phyloP scores from a whole-genome alignment of 768 basidiomycete species.

The Lentinula edodes region DNA sequence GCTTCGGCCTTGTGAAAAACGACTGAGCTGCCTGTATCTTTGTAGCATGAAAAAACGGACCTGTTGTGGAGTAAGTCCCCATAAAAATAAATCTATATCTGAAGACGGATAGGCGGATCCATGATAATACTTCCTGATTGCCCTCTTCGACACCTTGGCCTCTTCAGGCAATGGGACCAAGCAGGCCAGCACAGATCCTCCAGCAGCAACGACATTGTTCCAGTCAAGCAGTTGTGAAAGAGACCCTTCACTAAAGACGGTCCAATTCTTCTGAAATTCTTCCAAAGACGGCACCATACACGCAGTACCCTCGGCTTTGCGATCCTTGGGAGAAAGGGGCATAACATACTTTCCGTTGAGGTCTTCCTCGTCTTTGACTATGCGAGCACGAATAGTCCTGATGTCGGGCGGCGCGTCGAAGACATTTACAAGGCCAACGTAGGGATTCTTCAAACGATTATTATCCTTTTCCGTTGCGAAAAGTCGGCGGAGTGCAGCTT shows the following conservation, averaged over 20 bases:
- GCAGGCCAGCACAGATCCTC: slow-evolving; percentile 56
- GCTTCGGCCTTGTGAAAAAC: slow-evolving; percentile 39
- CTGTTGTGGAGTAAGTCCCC: slow-evolving; percentile 51
- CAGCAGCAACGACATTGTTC: slow-evolving; percentile 60
- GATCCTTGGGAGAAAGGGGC: slow-evolving; percentile 37
- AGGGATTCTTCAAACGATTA: slow-evolving; percentile 35
- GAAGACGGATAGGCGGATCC: slow-evolving; percentile 50
- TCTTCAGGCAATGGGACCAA: slow-evolving; percentile 44
- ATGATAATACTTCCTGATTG: slow-evolving; percentile 56
- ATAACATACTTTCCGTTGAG: slow-evolving; percentile 45
- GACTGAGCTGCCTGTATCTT: not conserved
- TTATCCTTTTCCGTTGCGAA: slow-evolving; percentile 50
- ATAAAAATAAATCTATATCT: slow-evolving; percentile 60
- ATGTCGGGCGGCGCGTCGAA: slow-evolving; percentile 46
- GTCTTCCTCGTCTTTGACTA: slow-evolving; percentile 36
- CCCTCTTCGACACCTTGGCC: slow-evolving; percentile 46
- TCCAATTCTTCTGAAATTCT: slow-evolving; percentile 61
- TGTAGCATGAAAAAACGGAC: slow-evolving; percentile 18
- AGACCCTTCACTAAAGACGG: slow-evolving; percentile 57
- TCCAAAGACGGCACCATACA: slow-evolving; percentile 45
- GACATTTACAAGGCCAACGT: slow-evolving; percentile 56
- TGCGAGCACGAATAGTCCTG: slow-evolving; percentile 44
- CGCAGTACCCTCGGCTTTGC: slow-evolving; percentile 45
- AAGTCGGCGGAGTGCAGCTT: slow-evolving; percentile 47
- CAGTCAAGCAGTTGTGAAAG: slow-evolving; percentile 54